phyloP scores from a whole-genome alignment of 352 stramenopile species.

The Globisporangium paddicum region DNA sequence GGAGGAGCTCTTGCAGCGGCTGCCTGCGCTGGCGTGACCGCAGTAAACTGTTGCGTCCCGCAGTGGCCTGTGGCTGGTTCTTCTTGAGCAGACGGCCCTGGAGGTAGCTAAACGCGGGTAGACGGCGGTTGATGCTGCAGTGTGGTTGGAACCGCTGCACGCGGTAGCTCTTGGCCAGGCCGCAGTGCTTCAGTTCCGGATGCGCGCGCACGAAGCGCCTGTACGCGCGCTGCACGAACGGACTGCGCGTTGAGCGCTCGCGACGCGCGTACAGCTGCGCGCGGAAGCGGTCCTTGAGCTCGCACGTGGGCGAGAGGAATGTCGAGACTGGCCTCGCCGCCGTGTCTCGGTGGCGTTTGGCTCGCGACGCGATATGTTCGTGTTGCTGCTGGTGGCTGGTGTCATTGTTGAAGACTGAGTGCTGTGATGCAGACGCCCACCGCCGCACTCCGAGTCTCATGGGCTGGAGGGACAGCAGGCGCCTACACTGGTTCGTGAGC shows the following conservation, averaged over 20 bases:
- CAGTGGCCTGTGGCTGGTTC: constrained; percentile 14
- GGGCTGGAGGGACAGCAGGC: not conserved
- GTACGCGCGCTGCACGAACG: constrained; percentile 24
- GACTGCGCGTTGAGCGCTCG: constrained; percentile 10
- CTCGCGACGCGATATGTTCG: not conserved
- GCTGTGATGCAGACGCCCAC: not conserved
- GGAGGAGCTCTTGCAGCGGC: constrained; percentile 4
- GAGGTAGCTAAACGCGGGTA: constrained; percentile 19
- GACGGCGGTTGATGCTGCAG: not conserved
- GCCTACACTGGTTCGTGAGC: not conserved
- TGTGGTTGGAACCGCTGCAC: not conserved
- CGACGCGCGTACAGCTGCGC: constrained; percentile 9
- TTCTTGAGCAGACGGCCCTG: constrained; percentile 13
- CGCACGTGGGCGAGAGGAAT: constrained; percentile 17
- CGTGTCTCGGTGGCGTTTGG: not conserved
- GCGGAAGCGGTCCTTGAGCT: constrained; percentile 19
- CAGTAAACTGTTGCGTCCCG: constrained; percentile 17
- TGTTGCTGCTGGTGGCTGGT: not conserved
- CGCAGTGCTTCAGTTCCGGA: constrained; percentile 16
- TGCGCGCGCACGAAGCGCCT: constrained; percentile 17
- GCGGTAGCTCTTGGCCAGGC: not conserved
- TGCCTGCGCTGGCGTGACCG: constrained; percentile 4
- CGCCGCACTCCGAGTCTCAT: not conserved
- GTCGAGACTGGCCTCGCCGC: constrained; percentile 6
- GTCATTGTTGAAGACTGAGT: too few species aligned